Conservation (phyloP, 257 asterid genomes). For the Gardenia jasminoides region DNA sequence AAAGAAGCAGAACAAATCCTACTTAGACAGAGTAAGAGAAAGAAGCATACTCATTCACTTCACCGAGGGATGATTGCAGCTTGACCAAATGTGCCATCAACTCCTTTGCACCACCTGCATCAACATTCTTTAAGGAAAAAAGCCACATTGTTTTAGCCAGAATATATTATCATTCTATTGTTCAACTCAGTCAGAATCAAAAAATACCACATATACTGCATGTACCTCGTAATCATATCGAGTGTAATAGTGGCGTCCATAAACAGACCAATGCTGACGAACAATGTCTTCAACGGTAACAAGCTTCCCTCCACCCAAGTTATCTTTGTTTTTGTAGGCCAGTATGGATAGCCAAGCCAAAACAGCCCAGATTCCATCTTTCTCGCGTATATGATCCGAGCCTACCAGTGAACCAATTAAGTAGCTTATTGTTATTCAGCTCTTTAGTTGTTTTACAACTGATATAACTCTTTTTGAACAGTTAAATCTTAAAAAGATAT, state of each 20-base stretch:
- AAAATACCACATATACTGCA: background rate
- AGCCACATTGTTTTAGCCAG: background rate
- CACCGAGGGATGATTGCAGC: slow-evolving; percentile 77
- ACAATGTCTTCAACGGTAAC: slow-evolving; percentile 92
- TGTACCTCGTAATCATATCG: slow-evolving; percentile 94
- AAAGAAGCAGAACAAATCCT: background rate
- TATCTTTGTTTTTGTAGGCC: slow-evolving; percentile 86
- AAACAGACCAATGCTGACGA: slow-evolving; percentile 88
- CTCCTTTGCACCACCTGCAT: slow-evolving; percentile 83
- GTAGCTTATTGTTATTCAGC: background rate
- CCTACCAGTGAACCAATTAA: slow-evolving; percentile 44
- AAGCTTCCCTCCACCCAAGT: slow-evolving; percentile 67
- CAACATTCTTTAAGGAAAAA: slow-evolving; percentile 66
- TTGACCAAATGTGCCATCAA: slow-evolving; percentile 87
- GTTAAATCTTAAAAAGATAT: background rate
- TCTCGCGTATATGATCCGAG: slow-evolving; percentile 96
- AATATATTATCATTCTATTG: background rate
- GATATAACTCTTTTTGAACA: background rate
- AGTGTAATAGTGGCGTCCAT: slow-evolving; percentile 97
- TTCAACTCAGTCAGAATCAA: background rate
- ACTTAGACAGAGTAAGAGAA: background rate
- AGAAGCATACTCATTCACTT: slow-evolving; percentile 67
- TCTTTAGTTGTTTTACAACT: background rate
- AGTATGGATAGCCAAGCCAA: slow-evolving; percentile 93
- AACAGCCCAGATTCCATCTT: slow-evolving; percentile 99